Percentiles rank a stretch among this genome's conserved stretches.
phyloP scores from a whole-genome alignment of 306 rosid genomes.

The Herpetospermum pedunculosum region DNA sequence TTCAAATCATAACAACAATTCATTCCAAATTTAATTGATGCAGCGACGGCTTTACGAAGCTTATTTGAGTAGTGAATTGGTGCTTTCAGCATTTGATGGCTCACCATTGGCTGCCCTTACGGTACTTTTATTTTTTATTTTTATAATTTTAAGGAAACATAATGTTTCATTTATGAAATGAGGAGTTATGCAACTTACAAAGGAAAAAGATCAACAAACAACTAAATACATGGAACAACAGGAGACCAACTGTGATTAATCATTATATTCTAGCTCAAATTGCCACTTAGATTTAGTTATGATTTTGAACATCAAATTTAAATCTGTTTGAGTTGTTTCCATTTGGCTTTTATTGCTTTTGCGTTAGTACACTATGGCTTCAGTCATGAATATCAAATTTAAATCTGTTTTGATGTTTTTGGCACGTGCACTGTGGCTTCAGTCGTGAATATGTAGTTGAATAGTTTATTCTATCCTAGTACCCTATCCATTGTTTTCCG shows the following conservation, averaged over 20 bases:
- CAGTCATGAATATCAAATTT: not conserved
- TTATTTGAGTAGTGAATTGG: slow-evolving; percentile 69
- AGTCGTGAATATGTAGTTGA: not conserved
- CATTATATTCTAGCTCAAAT: slow-evolving; percentile 5
- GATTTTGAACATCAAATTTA: not conserved
- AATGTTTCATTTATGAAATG: not conserved
- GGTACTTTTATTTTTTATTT: slow-evolving; percentile 17
- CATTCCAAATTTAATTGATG: slow-evolving; percentile 12
- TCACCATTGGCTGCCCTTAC: slow-evolving; percentile 85
- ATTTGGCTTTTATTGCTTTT: not conserved
- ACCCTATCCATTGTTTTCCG: not conserved
- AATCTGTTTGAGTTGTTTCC: not conserved
- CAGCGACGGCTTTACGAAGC: slow-evolving; percentile 80
- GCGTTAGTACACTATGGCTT: not conserved
- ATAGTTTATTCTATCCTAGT: not conserved
- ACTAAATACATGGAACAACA: not conserved
- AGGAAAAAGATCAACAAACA: not conserved
- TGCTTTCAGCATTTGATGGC: slow-evolving; percentile 89
- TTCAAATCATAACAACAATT: not conserved
- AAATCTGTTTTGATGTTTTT: no score
- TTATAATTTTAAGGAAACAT: not conserved
- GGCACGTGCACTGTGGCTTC: not conserved
- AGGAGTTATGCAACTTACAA: not conserved
- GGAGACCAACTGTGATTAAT: not conserved
- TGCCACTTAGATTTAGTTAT: slow-evolving; percentile 4